phyloP scores from a whole-genome alignment of 2,329 filamentous ascomycete species.

The Cercospora sesami region DNA sequence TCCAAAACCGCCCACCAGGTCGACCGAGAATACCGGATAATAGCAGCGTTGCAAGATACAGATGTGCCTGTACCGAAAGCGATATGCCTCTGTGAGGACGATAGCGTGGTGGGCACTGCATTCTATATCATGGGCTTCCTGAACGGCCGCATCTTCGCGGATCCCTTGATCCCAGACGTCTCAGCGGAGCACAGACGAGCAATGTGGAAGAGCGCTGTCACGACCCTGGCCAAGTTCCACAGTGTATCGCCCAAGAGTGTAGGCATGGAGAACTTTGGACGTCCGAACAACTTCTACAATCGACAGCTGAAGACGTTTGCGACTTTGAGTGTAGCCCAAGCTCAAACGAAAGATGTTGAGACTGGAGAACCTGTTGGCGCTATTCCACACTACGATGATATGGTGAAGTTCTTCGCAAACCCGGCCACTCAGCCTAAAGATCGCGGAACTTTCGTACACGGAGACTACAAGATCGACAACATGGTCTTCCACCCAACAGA shows the following conservation, averaged over 20 bases:
- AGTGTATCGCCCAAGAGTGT: conserved; percentile 66
- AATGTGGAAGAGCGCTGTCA: conserved; percentile 84
- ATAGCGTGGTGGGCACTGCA: conserved; percentile 74
- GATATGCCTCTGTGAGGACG: conserved; percentile 83
- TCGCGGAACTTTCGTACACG: conserved; percentile 78
- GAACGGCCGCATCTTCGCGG: conserved; percentile 89
- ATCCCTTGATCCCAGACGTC: conserved; percentile 76
- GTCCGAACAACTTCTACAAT: conserved; percentile 73
- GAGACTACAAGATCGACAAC: conserved; percentile 83
- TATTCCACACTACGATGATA: conserved; percentile 79
- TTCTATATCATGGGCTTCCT: conserved; percentile 99
- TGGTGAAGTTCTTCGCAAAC: conserved; percentile 75
- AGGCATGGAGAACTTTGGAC: conserved; percentile 72
- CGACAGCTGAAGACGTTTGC: conserved; percentile 83
- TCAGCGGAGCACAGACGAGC: conserved; percentile 66
- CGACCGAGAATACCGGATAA: conserved; percentile 90
- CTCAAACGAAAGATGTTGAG: conserved; percentile 71
- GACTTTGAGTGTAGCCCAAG: conserved; percentile 76
- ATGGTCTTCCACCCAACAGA: conserved; percentile 79
- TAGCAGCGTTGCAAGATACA: conserved; percentile 75
- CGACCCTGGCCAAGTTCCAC: conserved; percentile 83
- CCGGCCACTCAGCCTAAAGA: conserved; percentile 71
- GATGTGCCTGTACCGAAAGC: conserved; percentile 83
- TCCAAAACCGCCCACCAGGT: conserved; percentile 95
- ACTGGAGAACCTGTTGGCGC: conserved; percentile 73